phyloP scores from a whole-genome alignment of 495 filamentous ascomycete species.

The Geopyxis carbonaria region DNA sequence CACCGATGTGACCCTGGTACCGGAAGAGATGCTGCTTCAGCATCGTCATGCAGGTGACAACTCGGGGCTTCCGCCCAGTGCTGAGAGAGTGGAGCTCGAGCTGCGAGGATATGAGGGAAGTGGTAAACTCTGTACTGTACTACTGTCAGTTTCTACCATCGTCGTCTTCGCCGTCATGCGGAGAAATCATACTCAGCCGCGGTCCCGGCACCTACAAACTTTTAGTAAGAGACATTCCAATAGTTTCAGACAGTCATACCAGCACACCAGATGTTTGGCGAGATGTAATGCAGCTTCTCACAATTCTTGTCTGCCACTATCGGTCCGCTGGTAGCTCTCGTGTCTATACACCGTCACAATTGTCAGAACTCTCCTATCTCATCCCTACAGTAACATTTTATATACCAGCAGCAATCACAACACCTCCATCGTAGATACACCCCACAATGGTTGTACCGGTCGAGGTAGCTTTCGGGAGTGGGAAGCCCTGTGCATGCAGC shows the following conservation, averaged over 20 bases:
- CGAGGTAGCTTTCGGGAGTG: slow-evolving; percentile 91
- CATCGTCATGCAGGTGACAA: slow-evolving; percentile 98
- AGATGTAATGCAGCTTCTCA: slow-evolving; percentile 98
- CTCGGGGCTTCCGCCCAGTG: slow-evolving; percentile 86
- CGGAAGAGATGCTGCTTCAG: slow-evolving; percentile 99
- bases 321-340: slow-evolving; percentile 87
- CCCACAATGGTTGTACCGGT: slow-evolving; percentile 99
- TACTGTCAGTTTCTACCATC: background rate
- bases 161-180: slow-evolving; percentile 47
- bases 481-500: slow-evolving; percentile 80
- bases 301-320: slow-evolving; percentile 99
- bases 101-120: slow-evolving; percentile 92
- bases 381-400: slow-evolving; percentile 5
- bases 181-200: slow-evolving; percentile 93
- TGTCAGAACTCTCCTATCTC: background rate
- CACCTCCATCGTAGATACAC: slow-evolving; percentile 89
- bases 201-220: slow-evolving; percentile 49
- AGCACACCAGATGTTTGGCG: slow-evolving; percentile 98
- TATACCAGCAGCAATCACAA: slow-evolving; percentile 50
- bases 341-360: slow-evolving; percentile 51
- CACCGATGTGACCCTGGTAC: slow-evolving; percentile 94
- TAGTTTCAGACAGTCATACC: slow-evolving; percentile 29
- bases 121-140: slow-evolving; percentile 80
- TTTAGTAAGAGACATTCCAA: slow-evolving; percentile 4
- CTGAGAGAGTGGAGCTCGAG: slow-evolving; percentile 91